A percentile compares a stretch with the other conserved stretches of the same genome.
Conservation (phyloP, 495 filamentous ascomycete genomes). For the Cercophora sp. region DNA sequence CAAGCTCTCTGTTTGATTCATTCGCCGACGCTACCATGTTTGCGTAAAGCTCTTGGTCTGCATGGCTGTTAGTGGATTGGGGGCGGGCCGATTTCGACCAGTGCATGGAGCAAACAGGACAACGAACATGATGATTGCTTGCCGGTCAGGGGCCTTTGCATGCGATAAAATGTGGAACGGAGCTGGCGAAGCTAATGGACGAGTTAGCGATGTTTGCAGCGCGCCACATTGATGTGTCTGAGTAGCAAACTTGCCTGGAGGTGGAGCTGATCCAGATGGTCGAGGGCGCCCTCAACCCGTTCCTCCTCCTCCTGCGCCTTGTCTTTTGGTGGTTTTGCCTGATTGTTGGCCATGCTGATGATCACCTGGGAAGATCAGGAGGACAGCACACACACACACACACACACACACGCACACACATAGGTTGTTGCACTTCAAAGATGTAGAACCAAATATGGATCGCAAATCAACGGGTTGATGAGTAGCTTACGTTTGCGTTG, state of each 20-base stretch:
- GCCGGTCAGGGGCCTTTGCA: conserved; percentile 39
- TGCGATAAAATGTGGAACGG: conserved; percentile 42
- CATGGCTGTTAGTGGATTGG: conserved; percentile 11
- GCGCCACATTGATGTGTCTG: too few species aligned
- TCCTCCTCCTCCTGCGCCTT: conserved; percentile 30
- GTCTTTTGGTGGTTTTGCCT: conserved; percentile 9
- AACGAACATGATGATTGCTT: conserved; percentile 37
- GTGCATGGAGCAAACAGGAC: too few species aligned
- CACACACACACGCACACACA: too few species aligned
- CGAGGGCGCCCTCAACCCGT: conserved; percentile 31
- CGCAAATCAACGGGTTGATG: too few species aligned
- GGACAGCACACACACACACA: too few species aligned
- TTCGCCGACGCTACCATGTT: conserved; percentile 36
- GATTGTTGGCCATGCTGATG: conserved; percentile 23
- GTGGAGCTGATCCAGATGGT: conserved; percentile 39
- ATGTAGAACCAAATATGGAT: too few species aligned
- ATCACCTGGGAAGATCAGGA: background rate
- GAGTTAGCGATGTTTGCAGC: conserved; percentile 13
- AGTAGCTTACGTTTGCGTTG: too few species aligned
- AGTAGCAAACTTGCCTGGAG: conserved; percentile 42
- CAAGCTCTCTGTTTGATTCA: conserved; percentile 37
- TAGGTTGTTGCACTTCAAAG: too few species aligned
- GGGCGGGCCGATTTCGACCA: background rate
- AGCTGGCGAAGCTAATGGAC: conserved; percentile 36
- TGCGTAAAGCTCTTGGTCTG: conserved; percentile 38